Base-by-base conservation (phyloP, 148 eudicot species). In the Vaccinium darrowii region DNA sequence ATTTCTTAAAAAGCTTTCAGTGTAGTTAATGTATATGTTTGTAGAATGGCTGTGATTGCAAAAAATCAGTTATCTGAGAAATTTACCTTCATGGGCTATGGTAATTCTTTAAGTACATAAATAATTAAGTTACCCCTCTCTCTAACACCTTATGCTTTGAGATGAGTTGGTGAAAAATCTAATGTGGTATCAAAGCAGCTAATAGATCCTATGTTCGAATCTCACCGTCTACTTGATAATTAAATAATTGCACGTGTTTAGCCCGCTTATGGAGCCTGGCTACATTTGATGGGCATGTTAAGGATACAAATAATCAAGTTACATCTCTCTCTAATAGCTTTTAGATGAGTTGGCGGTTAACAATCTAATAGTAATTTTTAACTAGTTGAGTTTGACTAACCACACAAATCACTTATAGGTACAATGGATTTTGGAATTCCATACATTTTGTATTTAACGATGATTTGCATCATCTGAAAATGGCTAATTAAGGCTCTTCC, bases 401-500 rank as follows among this genome's bases (percentile, higher is more conserved):
- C 72, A 65, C 4, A 23, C 10, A 65, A n/a, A 65, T 23, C 71
- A 23, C 21, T 76, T 51, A 18, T 36, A 51, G 36, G 80, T 8
- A 10, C n/a, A 50, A 76, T 33, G 21, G 82, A 58, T 58, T 78
- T 39, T 81, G 33, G 73, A 60, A 12, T 81, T 60, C 71, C 57
- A 21, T 12, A 63, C 7, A 60, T 80, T 50, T 60, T 30, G 56
- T 49, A 77, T 78, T 78, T 4, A 2, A 50, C 1, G 5, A 51
- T 49, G 27, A 50, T 77, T 50, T 50, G 18, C 52, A 7, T 11
- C 9, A n/a, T 62, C 16, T 1, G 19, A 14, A 72, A 72, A 16
- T 14, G 2, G 19, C 36, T 12, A 11, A 30, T 30, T 72, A 12
- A 57, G 50, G 30, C 56, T 49, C 30, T 19, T 76, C 23, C 56